Evolutionary conservation across 179 eudicot genomes (phyloP), one percentile per base, ranked within the genome.

Genomic region (Silene vulgaris): DNA sequence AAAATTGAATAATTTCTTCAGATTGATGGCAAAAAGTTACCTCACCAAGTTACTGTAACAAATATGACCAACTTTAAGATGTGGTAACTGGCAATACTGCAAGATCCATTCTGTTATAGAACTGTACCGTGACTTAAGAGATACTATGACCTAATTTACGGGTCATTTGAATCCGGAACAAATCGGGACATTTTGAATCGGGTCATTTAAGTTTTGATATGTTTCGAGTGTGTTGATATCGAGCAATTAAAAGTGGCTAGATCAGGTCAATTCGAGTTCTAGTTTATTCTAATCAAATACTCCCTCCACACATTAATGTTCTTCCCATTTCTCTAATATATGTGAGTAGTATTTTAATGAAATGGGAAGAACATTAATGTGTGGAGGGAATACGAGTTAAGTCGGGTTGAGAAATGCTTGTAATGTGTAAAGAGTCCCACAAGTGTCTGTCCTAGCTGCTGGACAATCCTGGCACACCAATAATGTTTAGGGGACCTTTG

Each of bases 381-480:
- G n/a, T n/a, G n/a, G n/a, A n/a, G n/a, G n/a, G n/a, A n/a, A n/a
- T 35, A 35, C 40, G 40, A 5, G 40, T 35, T 23, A 23, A 23
- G 26, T 23, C 26, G 26, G 26, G 26, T 23, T 23, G 1, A 23
- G 26, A 0, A 0, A 23, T 23, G 26, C 26, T 23, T 23, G 26
- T 23, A 23, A 23, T 23, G 26, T 32, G 54, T 8, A 2, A 52
- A 52, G 52, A 28, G 83, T 78, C 86, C 89, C 85, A 85, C 88
- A 83, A 81, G 1, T 21, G 76, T 63, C 65, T 83, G 86, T 73
- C 83, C 72, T 45, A 72, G 76, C 70, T 85, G 85, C 30, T 72
- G 82, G 86, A 86, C 86, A 77, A 83, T 63, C 67, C 82, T 83
- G 84, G 83, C 80, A 80, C 81, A 43, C 84, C 88, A 86, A 84